Base-by-base conservation (phyloP, 225 moss, liverwort and hornwort species). In the Physcomitrium patens region DNA sequence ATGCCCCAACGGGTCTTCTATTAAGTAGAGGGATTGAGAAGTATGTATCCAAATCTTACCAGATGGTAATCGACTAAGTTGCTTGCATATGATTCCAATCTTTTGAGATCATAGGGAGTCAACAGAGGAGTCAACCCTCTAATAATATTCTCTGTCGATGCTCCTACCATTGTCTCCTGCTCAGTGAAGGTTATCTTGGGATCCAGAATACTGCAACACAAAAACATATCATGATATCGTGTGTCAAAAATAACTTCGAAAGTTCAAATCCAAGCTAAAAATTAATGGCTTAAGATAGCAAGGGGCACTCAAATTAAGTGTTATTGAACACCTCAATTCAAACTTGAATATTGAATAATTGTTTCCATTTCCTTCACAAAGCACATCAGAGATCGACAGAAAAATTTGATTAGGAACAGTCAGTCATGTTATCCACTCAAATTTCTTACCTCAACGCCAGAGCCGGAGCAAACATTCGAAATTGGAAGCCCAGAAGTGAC, bases 21-120 rank as follows among this genome's bases (percentile, higher is more conserved):
- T 57, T 27, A 51, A 43, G 41, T 60, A 67, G 28, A 6, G 60
- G 27, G 46, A 23, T 24, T 57, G 19, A 69, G 24, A 45, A 75
- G 12, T 27, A 28, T 45, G 10, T 11, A 49, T 42, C 28, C 52
- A 46, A 47, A 20, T 60, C 88, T 80, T 77, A 93, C 93, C 93
- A 94, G 72, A 84, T 99, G 93, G 65, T 99, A 99, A 72, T 99
- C 97, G 17, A 99, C 97, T 61, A 94, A 83, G 77, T 99, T 99
- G 48, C 91, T 89, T 53, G 97, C 80, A 52, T 99, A 99, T 1
- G 97, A 99, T 48, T 94, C 93, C 65, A 99, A 76, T 80, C 97
- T 82, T 64, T 99, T 99, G 78, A 99, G 90, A 77, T 99, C 97
- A 76, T 99, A 91, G 22, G 97, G 85, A 62, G 93, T 99, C 83